phyloP scores from a whole-genome alignment of 257 asterid species.

The Lantana camara region DNA sequence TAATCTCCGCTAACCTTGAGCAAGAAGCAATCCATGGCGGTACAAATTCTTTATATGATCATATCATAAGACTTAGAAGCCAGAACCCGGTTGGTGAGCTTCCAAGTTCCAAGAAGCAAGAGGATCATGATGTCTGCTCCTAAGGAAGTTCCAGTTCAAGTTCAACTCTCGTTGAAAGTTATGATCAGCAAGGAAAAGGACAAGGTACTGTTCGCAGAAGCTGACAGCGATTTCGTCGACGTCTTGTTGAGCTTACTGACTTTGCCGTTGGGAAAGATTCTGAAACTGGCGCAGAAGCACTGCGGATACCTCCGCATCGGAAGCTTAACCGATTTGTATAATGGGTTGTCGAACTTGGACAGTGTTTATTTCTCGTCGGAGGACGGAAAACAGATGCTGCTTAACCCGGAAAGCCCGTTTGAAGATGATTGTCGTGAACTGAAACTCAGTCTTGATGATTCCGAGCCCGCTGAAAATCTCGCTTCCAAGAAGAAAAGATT shows the following conservation, averaged over 20 bases:
- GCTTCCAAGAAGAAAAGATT: no score
- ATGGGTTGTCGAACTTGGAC: slow-evolving; percentile 8
- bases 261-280: slow-evolving; percentile 21
- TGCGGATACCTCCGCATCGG: neutral
- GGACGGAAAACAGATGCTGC: slow-evolving; percentile 10
- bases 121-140: no score
- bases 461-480: no score
- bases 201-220: slow-evolving; percentile 24
- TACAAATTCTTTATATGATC: no score
- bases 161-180: slow-evolving; percentile 1
- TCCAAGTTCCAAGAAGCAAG: no score
- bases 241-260: slow-evolving; percentile 25
- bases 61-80: no score
- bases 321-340: neutral
- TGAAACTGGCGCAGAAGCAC: neutral
- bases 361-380: neutral
- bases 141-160: no score
- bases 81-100: no score
- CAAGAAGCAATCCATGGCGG: no score
- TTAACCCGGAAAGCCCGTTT: slow-evolving; percentile 9
- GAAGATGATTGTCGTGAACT: neutral
- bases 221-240: slow-evolving; percentile 10
- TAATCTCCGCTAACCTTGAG: no score
- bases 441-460: slow-evolving; percentile 10
- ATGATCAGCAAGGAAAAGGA: slow-evolving; percentile 25